Conservation (phyloP, 306 rosid species). For the Fragaria iinumae region DNA sequence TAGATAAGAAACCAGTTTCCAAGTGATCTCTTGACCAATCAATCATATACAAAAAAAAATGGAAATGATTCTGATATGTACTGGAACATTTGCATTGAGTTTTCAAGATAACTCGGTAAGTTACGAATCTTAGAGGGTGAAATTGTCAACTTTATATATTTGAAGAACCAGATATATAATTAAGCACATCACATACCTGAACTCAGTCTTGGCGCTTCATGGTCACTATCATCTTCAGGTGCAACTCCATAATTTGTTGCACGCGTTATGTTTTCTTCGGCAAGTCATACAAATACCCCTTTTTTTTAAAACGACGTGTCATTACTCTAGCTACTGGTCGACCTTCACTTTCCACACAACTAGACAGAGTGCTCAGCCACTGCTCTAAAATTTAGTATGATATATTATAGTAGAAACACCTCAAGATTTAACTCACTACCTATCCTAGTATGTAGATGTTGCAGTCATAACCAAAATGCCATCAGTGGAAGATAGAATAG, state of each 20-base stretch:
- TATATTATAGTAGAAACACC: constrained; percentile 31
- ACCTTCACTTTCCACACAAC: constrained; percentile 26
- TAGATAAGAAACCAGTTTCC: not conserved
- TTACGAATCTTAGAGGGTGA: not conserved
- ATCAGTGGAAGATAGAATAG: constrained; percentile 44
- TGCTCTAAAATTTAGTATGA: constrained; percentile 31
- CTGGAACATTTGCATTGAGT: not conserved
- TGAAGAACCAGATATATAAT: constrained; percentile 22
- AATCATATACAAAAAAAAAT: not conserved
- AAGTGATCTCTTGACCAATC: constrained; percentile 8
- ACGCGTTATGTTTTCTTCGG: not conserved
- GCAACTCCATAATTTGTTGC: constrained; percentile 39
- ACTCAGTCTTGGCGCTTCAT: constrained; percentile 31
- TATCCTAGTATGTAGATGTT: constrained; percentile 26
- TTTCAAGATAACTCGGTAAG: not conserved
- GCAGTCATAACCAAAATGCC: constrained; percentile 35
- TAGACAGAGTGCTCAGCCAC: constrained; percentile 31
- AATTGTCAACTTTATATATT: constrained; percentile 16
- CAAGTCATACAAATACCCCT: not conserved
- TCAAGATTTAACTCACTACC: constrained; percentile 39
- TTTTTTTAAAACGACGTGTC: constrained; percentile 26
- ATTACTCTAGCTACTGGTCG: constrained; percentile 39
- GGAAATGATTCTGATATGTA: not conserved
- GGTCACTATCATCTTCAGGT: constrained; percentile 33
- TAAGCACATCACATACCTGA: constrained; percentile 47